Base-by-base conservation (phyloP, 768 basidiomycete genomes). In the Mycena vitilis region DNA sequence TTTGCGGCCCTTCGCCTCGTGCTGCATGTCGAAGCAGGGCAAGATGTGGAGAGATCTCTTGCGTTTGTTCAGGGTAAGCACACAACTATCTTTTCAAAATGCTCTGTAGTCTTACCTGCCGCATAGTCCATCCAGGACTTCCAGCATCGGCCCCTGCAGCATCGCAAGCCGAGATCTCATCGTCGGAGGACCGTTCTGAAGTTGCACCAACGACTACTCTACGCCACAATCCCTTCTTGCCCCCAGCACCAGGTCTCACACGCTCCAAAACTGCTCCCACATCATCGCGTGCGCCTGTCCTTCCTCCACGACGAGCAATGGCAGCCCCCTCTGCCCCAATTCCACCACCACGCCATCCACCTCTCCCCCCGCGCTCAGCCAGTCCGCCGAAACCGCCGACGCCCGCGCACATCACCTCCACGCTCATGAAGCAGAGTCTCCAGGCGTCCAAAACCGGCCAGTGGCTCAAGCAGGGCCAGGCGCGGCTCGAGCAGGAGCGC, bases 61-160 rank as follows among this genome's bases (percentile, higher is more conserved):
- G 92, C 90, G 0, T 95, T 95, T 70, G 85, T 91, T 1, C 93
- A 95, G 82, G 89, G 93, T 92, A 71, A 66, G 87, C 78, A 60
- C n/a, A n/a, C n/a, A n/a, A n/a, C 23, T 44, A 69, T 22, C 42
- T 0, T 47, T 13, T 2, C 30, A 30, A 30, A 30, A 30, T 58
- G 23, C 8, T 22, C 23, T 53, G 42, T 38, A 44, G 44, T 49
- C 52, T 69, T 23, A 69, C 20, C 22, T 57, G 13, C 34, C 18
- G 40, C 23, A 54, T 45, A 73, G 72, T 75, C 2, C 71, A 70
- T 67, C 70, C 70, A 74, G 70, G 18, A n/a, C 61, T 69, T 52
- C 74, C 73, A n/a, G 72, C 69, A 5, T 71, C 72, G 40, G 74
- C 73, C 34, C 69, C 65, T 25, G 60, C 60, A 38, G 42, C 65